phyloP scores from a whole-genome alignment of 257 asterid species.

The Handroanthus guayacan region DNA sequence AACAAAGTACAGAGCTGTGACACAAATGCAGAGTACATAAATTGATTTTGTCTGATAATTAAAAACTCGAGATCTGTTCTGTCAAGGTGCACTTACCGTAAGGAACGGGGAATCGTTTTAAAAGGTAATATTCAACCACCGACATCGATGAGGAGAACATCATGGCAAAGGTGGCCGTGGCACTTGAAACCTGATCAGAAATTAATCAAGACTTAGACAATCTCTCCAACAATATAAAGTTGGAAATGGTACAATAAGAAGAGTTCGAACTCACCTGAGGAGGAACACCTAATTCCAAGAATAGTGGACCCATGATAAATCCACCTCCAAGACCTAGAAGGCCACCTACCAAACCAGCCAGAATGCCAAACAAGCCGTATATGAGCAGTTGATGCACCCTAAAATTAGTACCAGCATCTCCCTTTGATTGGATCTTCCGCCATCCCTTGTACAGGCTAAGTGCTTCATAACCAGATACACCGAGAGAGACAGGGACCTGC shows the following conservation, averaged over 20 bases:
- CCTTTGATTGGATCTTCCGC: slow-evolving; percentile 82
- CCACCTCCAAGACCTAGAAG: slow-evolving; percentile 99
- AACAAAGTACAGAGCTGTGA: slow-evolving; percentile 75
- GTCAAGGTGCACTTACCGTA: slow-evolving; percentile 60
- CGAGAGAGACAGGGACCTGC: slow-evolving; percentile 85
- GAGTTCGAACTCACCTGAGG: slow-evolving; percentile 62
- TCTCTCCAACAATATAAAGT: neutral
- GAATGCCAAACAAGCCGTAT: slow-evolving; percentile 74
- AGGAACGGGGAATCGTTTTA: slow-evolving; percentile 94
- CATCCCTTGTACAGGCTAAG: slow-evolving; percentile 83
- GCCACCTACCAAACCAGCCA: slow-evolving; percentile 96
- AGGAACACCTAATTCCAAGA: slow-evolving; percentile 65
- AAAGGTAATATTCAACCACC: slow-evolving; percentile 90
- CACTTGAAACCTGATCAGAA: slow-evolving; percentile 85
- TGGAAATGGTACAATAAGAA: neutral
- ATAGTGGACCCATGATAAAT: slow-evolving; percentile 76
- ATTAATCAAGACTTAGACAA: slow-evolving; percentile 4
- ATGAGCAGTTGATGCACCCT: slow-evolving; percentile 63
- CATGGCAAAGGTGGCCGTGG: slow-evolving; percentile 98
- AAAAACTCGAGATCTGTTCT: neutral
- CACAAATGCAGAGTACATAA: slow-evolving; percentile 11
- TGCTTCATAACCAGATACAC: slow-evolving; percentile 75
- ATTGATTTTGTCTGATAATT: neutral
- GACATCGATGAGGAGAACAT: slow-evolving; percentile 99
- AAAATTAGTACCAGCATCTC: slow-evolving; percentile 68